These are phyloP conservation scores for Epichloe sibirici DNA, from an alignment of 2,329 filamentous ascomycete species.

Conservation along the genomic window DNA sequence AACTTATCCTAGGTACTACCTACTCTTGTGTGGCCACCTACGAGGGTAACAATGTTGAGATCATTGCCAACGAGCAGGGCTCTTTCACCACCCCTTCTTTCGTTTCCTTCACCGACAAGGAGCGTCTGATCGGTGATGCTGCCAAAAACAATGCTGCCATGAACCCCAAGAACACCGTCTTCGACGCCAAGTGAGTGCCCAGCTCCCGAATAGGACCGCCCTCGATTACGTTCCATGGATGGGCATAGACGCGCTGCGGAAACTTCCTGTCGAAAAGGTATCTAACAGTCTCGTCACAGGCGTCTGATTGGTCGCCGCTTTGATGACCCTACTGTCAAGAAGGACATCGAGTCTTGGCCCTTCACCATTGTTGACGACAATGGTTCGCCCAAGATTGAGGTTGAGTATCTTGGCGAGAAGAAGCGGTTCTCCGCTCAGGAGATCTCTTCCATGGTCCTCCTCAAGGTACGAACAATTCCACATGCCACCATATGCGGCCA, in stretches of 20 bases:
- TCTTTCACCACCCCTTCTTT: constrained; percentile 98
- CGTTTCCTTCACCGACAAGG: constrained; percentile 97
- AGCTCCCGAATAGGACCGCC: not conserved
- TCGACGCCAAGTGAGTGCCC: constrained; percentile 88
- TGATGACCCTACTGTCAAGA: constrained; percentile 94
- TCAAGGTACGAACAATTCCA: constrained; percentile 56
- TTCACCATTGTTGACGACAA: constrained; percentile 94
- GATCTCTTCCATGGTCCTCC: constrained; percentile 96
- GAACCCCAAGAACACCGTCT: constrained; percentile 97
- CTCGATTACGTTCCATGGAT: not conserved
- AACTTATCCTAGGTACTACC: constrained; percentile 63
- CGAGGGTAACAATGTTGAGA: constrained; percentile 98
- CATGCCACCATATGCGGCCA: not conserved
- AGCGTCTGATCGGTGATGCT: constrained; percentile 97
- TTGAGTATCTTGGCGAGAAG: constrained; percentile 87
- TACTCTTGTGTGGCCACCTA: constrained; percentile 99
- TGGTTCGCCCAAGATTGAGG: constrained; percentile 83
- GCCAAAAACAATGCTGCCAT: constrained; percentile 99
- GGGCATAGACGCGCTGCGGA: not conserved
- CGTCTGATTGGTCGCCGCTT: constrained; percentile 94
- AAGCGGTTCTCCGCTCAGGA: constrained; percentile 98
- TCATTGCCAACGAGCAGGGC: constrained; percentile 99
- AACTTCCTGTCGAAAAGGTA: not conserved
- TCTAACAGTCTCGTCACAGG: constrained; percentile 35
- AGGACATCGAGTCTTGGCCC: constrained; percentile 97